Evolutionary conservation across 2,329 filamentous ascomycete genomes (phyloP).

Genomic region (Colletotrichum euphorbiae): DNA sequence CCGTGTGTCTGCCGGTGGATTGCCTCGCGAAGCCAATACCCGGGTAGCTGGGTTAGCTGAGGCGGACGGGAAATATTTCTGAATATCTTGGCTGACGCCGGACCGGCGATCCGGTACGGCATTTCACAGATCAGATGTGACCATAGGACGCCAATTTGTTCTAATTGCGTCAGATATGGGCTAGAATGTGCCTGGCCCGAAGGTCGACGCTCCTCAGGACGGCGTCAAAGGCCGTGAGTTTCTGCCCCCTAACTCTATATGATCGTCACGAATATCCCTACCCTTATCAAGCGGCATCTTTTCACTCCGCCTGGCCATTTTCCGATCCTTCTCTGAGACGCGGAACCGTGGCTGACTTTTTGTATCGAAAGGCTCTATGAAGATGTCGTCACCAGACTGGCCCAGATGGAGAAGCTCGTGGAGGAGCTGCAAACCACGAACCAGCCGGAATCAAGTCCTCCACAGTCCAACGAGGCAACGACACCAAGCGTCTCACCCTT

Average conservation of each 20-base stretch:
- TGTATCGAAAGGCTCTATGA: slow-evolving; percentile 29
- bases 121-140: slow-evolving; percentile 34
- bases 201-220: slow-evolving; percentile 36
- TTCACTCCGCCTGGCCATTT: not conserved
- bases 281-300: not conserved
- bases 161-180: slow-evolving; percentile 36
- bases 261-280: not conserved
- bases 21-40: not conserved
- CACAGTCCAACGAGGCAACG: slow-evolving; percentile 10
- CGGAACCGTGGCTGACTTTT: slow-evolving; percentile 8
- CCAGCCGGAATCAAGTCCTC: slow-evolving; percentile 13
- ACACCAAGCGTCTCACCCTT: slow-evolving; percentile 8
- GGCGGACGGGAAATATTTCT: not conserved
- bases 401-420: slow-evolving; percentile 37
- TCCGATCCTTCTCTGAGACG: not conserved
- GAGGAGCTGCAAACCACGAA: slow-evolving; percentile 35
- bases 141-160: slow-evolving; percentile 34
- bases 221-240: slow-evolving; percentile 37
- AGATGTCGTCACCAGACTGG: slow-evolving; percentile 37
- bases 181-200: slow-evolving; percentile 36
- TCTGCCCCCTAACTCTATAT: not conserved
- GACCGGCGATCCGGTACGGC: slow-evolving; percentile 27
- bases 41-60: slow-evolving; percentile 4
- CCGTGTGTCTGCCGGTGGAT: not conserved
- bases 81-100: slow-evolving; percentile 17